Evolutionary conservation across 805 yeast genomes (phyloP).

Genomic region (Torulaspora quercuum): DNA sequence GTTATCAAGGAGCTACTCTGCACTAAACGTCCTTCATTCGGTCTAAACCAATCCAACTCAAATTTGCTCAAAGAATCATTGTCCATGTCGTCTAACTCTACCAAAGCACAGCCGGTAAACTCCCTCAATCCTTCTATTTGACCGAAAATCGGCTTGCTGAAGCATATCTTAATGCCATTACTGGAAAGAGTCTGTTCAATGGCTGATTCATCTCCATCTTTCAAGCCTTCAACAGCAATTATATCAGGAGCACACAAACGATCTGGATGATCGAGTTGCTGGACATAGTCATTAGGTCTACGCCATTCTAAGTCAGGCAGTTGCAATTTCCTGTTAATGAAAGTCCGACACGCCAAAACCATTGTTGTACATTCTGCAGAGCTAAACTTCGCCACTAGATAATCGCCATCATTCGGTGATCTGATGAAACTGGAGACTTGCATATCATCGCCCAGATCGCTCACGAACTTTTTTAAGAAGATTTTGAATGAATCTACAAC

Average conservation of each 20-base stretch:
- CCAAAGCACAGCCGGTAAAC: slow-evolving; percentile 30
- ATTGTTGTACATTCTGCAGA: slow-evolving; percentile 22
- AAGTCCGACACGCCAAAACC: slow-evolving; percentile 25
- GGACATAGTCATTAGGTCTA: slow-evolving; percentile 30
- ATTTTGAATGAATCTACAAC: not conserved
- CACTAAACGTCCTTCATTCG: slow-evolving; percentile 22
- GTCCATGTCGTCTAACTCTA: slow-evolving; percentile 20
- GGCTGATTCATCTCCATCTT: slow-evolving; percentile 12
- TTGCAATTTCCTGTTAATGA: slow-evolving; percentile 20
- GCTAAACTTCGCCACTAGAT: slow-evolving; percentile 19
- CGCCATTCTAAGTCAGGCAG: slow-evolving; percentile 20
- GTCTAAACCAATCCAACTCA: slow-evolving; percentile 20
- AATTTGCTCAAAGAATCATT: slow-evolving; percentile 2
- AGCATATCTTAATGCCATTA: slow-evolving; percentile 10
- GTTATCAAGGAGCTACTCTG: slow-evolving; percentile 28
- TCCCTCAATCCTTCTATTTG: slow-evolving; percentile 5
- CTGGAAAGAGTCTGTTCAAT: slow-evolving; percentile 11
- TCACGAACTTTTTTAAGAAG: slow-evolving; percentile 11
- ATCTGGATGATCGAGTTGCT: slow-evolving; percentile 20
- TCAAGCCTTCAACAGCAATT: slow-evolving; percentile 20
- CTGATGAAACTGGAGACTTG: slow-evolving; percentile 2
- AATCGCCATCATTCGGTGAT: slow-evolving; percentile 4
- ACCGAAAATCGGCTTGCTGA: slow-evolving; percentile 14
- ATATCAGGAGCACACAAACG: slow-evolving; percentile 23
- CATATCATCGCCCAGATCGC: slow-evolving; percentile 12